A percentile compares a stretch with the other conserved stretches of the same genome.
Evolutionary conservation across 2,329 filamentous ascomycete species (phyloP).

Genomic region (Ophiostoma piceae): DNA sequence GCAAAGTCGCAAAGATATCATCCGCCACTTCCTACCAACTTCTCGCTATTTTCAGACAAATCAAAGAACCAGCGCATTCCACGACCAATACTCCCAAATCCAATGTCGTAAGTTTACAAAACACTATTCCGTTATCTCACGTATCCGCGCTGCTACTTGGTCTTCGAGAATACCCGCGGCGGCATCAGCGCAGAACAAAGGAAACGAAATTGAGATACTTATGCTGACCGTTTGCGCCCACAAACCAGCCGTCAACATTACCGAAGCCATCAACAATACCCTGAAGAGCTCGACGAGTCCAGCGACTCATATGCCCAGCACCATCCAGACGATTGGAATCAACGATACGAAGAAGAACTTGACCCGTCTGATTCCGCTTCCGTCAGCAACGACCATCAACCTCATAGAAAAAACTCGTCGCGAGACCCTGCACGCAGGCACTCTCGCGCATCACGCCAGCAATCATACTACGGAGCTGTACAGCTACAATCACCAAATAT

Average conservation of each 20-base stretch:
- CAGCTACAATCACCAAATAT: constrained; percentile 46
- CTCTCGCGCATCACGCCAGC: constrained; percentile 24
- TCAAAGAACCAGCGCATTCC: not conserved
- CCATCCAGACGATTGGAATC: constrained; percentile 29
- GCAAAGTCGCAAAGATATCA: not conserved
- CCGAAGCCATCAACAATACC: constrained; percentile 28
- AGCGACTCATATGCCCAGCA: constrained; percentile 30
- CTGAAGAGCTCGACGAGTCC: constrained; percentile 19
- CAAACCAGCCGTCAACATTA: constrained; percentile 23
- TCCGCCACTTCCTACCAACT: not conserved
- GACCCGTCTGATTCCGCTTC: constrained; percentile 58
- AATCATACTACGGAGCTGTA: constrained; percentile 28
- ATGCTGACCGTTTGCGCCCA: constrained; percentile 1
- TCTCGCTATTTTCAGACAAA: not conserved
- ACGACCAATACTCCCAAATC: not conserved
- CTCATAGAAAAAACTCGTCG: constrained; percentile 36
- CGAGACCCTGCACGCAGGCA: constrained; percentile 39
- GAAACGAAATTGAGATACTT: not conserved
- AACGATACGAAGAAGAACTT: constrained; percentile 44
- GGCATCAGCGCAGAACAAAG: not conserved
- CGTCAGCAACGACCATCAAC: constrained; percentile 36
- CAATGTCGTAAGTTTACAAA: not conserved
- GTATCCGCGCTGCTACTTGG: constrained; percentile 19
- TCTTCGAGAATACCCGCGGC: not conserved
- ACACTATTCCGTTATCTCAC: not conserved